These are phyloP conservation scores for Sclerotinia trifoliorum DNA, from an alignment of 2,329 filamentous ascomycete genomes.

Conservation along the genomic window DNA sequence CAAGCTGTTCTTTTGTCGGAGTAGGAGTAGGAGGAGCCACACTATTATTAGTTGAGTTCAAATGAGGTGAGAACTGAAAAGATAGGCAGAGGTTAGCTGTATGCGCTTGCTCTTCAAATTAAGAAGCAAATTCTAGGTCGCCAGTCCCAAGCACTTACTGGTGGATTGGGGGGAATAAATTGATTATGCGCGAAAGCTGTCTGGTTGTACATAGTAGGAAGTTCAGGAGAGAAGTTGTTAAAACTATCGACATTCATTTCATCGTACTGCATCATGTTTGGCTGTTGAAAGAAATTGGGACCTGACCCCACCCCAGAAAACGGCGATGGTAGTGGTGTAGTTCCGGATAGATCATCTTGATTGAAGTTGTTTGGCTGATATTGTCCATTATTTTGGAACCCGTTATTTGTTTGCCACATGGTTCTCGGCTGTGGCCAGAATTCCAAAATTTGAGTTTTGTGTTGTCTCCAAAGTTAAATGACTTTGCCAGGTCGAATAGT, in stretches of 20 bases:
- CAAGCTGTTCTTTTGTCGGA: conserved; percentile 33
- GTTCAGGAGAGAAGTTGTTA: conserved; percentile 30
- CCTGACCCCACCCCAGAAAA: conserved; percentile 24
- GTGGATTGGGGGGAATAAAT: conserved; percentile 27
- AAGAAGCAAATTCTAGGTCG: background rate
- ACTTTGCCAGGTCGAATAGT: background rate
- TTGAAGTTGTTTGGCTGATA: conserved; percentile 32
- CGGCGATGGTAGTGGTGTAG: conserved; percentile 18
- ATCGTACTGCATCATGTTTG: conserved; percentile 28
- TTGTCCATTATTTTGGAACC: conserved; percentile 33
- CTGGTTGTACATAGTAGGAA: conserved; percentile 31
- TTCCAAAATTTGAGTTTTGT: background rate
- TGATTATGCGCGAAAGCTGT: conserved; percentile 33
- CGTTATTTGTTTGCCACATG: conserved; percentile 37
- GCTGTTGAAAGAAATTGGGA: conserved; percentile 29
- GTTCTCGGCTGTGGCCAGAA: conserved; percentile 3
- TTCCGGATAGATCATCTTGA: conserved; percentile 29
- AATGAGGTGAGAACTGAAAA: conserved; percentile 32
- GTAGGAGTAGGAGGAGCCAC: conserved; percentile 19
- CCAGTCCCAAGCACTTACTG: conserved; percentile 31
- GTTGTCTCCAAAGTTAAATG: conserved; percentile 1
- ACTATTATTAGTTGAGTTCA: conserved; percentile 27
- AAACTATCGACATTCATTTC: conserved; percentile 27
- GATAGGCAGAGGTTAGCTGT: conserved; percentile 25
- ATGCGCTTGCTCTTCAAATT: conserved; percentile 20